A percentile compares a stretch with the other conserved stretches of the same genome.
phyloP scores from a whole-genome alignment of 2,329 filamentous ascomycete species.

The Cyphellophora attinorum region DNA sequence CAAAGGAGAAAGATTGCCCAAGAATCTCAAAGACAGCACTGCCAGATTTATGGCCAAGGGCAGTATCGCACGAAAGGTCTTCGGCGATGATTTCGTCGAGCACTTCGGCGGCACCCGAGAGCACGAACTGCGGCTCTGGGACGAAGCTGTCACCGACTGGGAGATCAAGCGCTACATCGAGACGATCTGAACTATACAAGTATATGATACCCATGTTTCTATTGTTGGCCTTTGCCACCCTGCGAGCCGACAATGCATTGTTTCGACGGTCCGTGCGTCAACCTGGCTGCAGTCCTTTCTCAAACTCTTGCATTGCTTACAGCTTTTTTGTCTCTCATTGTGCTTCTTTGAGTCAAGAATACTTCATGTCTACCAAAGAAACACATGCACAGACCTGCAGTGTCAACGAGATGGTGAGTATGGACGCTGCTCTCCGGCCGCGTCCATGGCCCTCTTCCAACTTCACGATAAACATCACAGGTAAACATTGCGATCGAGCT shows the following conservation, averaged over 20 bases:
- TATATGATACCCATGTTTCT: conserved; percentile 2
- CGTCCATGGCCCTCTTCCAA: too few relatives aligned
- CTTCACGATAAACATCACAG: too few relatives aligned
- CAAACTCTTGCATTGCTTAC: neutral
- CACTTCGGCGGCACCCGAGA: conserved; percentile 88
- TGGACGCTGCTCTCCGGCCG: too few relatives aligned
- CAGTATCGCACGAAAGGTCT: conserved; percentile 85
- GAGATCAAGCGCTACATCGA: conserved; percentile 40
- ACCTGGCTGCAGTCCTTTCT: conserved; percentile 3
- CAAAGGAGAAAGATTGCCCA: conserved; percentile 68
- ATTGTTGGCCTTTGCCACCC: conserved; percentile 2
- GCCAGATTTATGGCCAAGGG: conserved; percentile 64
- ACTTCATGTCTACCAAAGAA: too few relatives aligned
- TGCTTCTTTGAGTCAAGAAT: too few relatives aligned
- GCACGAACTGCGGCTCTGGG: conserved; percentile 83
- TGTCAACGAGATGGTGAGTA: too few relatives aligned
- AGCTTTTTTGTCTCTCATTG: too few relatives aligned
- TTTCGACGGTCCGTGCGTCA: conserved; percentile 11
- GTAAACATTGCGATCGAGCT: too few relatives aligned
- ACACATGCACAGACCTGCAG: too few relatives aligned
- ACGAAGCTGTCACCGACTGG: conserved; percentile 96
- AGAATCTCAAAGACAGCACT: conserved; percentile 75
- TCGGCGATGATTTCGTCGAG: conserved; percentile 92
- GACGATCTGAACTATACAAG: conserved; percentile 15
- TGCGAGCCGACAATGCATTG: conserved; percentile 1